Base-by-base conservation (phyloP, 2,329 filamentous ascomycete genomes). In the Remersonia thermophila region DNA sequence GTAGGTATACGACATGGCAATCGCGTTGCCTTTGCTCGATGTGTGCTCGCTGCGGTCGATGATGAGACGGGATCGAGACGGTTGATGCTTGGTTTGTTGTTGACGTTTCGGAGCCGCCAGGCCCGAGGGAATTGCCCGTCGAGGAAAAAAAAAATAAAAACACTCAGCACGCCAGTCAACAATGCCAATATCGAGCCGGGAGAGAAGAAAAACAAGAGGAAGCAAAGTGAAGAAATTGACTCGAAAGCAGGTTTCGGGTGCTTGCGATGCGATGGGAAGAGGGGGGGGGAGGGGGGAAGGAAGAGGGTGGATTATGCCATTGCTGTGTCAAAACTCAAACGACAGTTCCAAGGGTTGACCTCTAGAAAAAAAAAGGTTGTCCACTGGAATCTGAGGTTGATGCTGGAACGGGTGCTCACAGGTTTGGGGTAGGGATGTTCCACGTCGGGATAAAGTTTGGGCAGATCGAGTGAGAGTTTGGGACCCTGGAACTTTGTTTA, bases 221-320 rank as follows among this genome's bases (percentile, higher is more conserved):
- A 27, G 8, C 25, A 32, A 9, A 34, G 8, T 13, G 13, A 17
- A 33, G 18, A 26, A 29, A 16, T 29, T 30, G 25, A 5, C 13
- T 25, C 26, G 23, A 14, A 16, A 25, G 10, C n/a, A 30, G n/a
- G 26, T 34, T 32, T 38, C 23, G 30, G 39, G 30, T 31, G 38
- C 34, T 9, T 26, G 35, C 26, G 16, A 36, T 44, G 34, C 37
- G n/a, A n/a, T n/a, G n/a, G n/a, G n/a, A n/a, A n/a, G n/a, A n/a
- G n/a, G n/a, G n/a, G n/a, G n/a, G n/a, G n/a, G n/a, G n/a, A n/a
- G n/a, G n/a, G n/a, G n/a, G n/a, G n/a, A n/a, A n/a, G n/a, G n/a
- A n/a, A n/a, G n/a, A n/a, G n/a, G n/a, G n/a, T n/a, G 9, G 33
- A 14, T 36, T 37, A 47, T 43, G 41, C 44, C 45, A 45, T 23